phyloP scores from a whole-genome alignment of 2,329 filamentous ascomycete genomes.

The Annulohypoxylon truncatum region DNA sequence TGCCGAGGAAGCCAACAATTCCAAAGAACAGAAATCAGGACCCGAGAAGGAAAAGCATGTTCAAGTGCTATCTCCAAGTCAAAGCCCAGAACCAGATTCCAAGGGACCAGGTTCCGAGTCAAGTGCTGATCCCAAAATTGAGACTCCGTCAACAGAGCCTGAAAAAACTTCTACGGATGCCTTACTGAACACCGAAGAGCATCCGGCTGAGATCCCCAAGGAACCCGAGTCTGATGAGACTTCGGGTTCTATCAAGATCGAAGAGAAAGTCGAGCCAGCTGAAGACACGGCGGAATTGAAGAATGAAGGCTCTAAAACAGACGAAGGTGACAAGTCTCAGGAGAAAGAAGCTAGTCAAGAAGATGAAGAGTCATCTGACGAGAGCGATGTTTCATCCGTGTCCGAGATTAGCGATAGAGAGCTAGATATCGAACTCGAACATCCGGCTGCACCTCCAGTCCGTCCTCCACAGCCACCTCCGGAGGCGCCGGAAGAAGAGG shows the following conservation, averaged over 20 bases:
- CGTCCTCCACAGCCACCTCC: constrained; percentile 48
- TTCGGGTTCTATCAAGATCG: constrained; percentile 32
- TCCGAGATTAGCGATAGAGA: constrained; percentile 56
- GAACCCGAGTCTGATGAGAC: constrained; percentile 20
- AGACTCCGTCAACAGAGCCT: constrained; percentile 35
- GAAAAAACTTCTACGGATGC: constrained; percentile 15
- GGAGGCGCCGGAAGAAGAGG: constrained; percentile 58
- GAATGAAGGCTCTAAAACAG: background rate
- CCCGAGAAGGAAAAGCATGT: constrained; percentile 51
- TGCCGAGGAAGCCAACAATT: constrained; percentile 25
- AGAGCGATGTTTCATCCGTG: constrained; percentile 50
- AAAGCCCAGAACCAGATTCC: constrained; percentile 23
- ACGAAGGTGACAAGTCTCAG: background rate
- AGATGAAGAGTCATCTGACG: constrained; percentile 37
- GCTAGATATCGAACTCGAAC: constrained; percentile 51
- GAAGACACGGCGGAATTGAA: background rate
- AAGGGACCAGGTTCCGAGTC: constrained; percentile 32
- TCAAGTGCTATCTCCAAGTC: constrained; percentile 46
- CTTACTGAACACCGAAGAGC: constrained; percentile 15
- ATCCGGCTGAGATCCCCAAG: constrained; percentile 45
- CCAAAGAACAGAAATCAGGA: constrained; percentile 9
- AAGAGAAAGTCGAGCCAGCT: constrained; percentile 18
- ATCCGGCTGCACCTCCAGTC: constrained; percentile 35
- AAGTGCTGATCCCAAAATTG: constrained; percentile 18
- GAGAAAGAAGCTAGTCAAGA: constrained; percentile 38